Conservation (phyloP, 768 basidiomycete genomes). For the Tylopilus sp. region DNA sequence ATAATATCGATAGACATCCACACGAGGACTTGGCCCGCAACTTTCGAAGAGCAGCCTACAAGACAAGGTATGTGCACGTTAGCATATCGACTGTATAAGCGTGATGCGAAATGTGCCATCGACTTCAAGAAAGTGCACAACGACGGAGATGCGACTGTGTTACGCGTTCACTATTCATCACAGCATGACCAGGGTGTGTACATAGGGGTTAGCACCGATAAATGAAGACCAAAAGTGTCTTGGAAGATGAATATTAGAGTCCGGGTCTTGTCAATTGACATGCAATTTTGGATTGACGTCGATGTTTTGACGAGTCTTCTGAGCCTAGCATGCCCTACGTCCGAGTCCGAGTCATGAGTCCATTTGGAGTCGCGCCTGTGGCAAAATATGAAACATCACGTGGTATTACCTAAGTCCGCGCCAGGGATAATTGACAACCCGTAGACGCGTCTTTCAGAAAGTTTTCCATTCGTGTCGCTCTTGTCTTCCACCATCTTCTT, state of each 20-base stretch:
- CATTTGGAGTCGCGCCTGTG: slow-evolving; percentile 27
- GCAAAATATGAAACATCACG: slow-evolving; percentile 21
- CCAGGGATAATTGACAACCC: slow-evolving; percentile 25
- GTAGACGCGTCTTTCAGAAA: slow-evolving; percentile 18
- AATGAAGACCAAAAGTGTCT: too few species aligned
- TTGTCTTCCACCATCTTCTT: slow-evolving; percentile 5
- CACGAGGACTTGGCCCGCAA: not conserved
- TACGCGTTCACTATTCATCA: not conserved
- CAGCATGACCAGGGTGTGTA: too few species aligned
- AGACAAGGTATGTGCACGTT: not conserved
- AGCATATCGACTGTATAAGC: not conserved
- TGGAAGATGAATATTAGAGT: too few species aligned
- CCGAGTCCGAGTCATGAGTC: not conserved
- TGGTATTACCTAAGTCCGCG: slow-evolving; percentile 13
- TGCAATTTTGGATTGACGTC: too few species aligned
- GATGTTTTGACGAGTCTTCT: too few species aligned
- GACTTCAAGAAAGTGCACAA: not conserved
- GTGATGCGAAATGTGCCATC: not conserved
- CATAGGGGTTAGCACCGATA: too few species aligned
- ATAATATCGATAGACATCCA: not conserved
- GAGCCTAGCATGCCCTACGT: too few species aligned
- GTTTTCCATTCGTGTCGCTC: slow-evolving; percentile 18
- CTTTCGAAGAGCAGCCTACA: not conserved
- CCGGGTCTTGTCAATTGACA: too few species aligned
- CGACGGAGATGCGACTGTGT: too few species aligned